A percentile compares a stretch with the other conserved stretches of the same genome.
Conservation (phyloP, 768 basidiomycete species). For the Serpula lacrymans region DNA sequence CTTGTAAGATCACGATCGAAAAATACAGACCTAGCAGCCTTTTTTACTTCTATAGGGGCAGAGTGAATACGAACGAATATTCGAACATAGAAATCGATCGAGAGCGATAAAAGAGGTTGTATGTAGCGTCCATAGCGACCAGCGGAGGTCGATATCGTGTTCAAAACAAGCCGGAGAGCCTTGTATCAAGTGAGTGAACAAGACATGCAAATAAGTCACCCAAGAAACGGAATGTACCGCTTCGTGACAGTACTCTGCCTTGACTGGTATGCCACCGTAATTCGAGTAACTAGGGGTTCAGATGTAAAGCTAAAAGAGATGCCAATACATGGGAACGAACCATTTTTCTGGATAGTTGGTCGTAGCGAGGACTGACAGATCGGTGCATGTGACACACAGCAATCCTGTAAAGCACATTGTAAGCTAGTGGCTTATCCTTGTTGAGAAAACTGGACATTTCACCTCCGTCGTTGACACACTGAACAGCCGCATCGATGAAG, state of each 20-base stretch:
- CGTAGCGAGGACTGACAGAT: constrained; percentile 89
- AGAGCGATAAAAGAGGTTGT: constrained; percentile 82
- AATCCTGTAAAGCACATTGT: constrained; percentile 57
- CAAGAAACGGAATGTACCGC: constrained; percentile 47
- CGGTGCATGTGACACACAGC: constrained; percentile 95
- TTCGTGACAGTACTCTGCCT: constrained; percentile 96
- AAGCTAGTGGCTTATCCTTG: constrained; percentile 1
- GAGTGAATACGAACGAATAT: constrained; percentile 80
- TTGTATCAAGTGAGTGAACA: constrained; percentile 26
- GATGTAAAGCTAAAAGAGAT: neutral
- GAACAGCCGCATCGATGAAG: constrained; percentile 93
- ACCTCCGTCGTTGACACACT: constrained; percentile 87
- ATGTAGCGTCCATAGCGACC: constrained; percentile 91
- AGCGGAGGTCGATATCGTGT: constrained; percentile 82
- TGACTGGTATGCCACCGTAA: constrained; percentile 88
- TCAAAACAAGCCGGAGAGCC: constrained; percentile 90
- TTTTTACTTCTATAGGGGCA: constrained; percentile 81
- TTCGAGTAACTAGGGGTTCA: constrained; percentile 73
- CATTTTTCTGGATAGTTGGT: constrained; percentile 97
- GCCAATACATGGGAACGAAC: constrained; percentile 36
- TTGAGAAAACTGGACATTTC: neutral
- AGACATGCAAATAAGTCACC: constrained; percentile 3
- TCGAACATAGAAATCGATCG: constrained; percentile 97
- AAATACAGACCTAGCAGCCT: constrained; percentile 62
- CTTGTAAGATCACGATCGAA: neutral